Conservation (phyloP, 2,329 filamentous ascomycete species). For the Dothistroma pini region DNA sequence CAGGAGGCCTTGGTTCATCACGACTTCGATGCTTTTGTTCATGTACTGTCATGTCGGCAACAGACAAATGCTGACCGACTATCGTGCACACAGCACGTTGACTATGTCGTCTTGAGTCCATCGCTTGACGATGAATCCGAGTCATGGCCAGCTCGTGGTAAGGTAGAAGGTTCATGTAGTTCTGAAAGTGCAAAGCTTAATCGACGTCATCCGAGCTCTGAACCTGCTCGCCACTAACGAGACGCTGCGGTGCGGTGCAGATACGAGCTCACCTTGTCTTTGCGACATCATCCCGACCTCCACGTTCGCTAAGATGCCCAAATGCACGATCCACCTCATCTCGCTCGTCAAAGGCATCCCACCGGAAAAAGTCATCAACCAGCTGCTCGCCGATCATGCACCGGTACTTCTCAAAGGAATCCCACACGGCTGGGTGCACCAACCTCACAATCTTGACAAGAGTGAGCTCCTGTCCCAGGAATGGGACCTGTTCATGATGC, state of each 20-base stretch:
- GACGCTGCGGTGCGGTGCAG: background rate
- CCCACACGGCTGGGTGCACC: constrained; percentile 19
- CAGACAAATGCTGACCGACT: too few species aligned
- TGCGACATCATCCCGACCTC: background rate
- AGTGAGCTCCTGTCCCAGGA: constrained; percentile 8
- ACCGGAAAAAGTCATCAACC: constrained; percentile 2
- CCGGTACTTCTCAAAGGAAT: constrained; percentile 12
- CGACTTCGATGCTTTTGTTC: too few species aligned
- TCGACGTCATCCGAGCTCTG: background rate
- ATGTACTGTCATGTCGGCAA: too few species aligned
- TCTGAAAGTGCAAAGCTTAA: background rate
- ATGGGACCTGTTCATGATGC: constrained; percentile 16
- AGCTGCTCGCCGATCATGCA: background rate
- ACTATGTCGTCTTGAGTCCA: background rate
- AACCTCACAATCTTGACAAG: constrained; percentile 10
- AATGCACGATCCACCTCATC: background rate
- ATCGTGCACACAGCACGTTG: background rate
- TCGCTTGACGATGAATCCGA: background rate
- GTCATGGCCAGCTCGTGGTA: background rate
- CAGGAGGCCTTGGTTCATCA: too few species aligned
- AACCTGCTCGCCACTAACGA: background rate
- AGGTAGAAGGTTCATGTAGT: too few species aligned
- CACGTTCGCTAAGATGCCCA: background rate
- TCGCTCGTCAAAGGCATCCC: constrained; percentile 2
- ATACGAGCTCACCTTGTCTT: background rate